Evolutionary conservation across 225 moss, liverwort and hornwort genomes (phyloP).

Genomic region (Takakia lepidozioides): DNA sequence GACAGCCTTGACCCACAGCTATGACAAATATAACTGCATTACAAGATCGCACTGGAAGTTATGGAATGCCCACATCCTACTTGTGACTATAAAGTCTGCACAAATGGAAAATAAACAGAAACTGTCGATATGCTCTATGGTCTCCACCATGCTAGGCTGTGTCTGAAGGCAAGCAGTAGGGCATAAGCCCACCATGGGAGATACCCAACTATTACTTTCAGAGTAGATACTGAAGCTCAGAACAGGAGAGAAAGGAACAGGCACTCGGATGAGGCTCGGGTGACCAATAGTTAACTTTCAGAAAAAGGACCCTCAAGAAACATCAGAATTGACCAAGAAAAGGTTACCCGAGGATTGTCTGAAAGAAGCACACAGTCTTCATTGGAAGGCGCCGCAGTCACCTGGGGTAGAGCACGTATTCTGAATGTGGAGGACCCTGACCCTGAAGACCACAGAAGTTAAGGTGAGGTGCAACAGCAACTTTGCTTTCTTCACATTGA

Average conservation of each 20-base stretch:
- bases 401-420: conserved; percentile 8
- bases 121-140: background rate
- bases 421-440: conserved; percentile 8
- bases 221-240: too few relatives aligned
- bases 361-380: conserved; percentile 36
- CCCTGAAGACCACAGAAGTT: background rate
- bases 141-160: background rate
- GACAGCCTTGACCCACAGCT: background rate
- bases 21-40: background rate
- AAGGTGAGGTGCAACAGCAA: background rate
- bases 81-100: background rate
- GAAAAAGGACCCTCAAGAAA: too few relatives aligned
- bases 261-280: too few relatives aligned
- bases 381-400: conserved; percentile 50
- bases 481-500: background rate
- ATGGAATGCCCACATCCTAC: too few relatives aligned
- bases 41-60: background rate
- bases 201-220: too few relatives aligned
- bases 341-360: conserved; percentile 24
- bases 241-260: too few relatives aligned
- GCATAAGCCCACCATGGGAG: too few relatives aligned
- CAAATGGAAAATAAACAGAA: too few relatives aligned
- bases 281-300: too few relatives aligned
- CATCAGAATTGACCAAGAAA: too few relatives aligned
- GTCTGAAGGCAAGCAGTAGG: too few relatives aligned